Conservation (phyloP, 495 filamentous ascomycete genomes). For the Trichoderma asperelloides region DNA sequence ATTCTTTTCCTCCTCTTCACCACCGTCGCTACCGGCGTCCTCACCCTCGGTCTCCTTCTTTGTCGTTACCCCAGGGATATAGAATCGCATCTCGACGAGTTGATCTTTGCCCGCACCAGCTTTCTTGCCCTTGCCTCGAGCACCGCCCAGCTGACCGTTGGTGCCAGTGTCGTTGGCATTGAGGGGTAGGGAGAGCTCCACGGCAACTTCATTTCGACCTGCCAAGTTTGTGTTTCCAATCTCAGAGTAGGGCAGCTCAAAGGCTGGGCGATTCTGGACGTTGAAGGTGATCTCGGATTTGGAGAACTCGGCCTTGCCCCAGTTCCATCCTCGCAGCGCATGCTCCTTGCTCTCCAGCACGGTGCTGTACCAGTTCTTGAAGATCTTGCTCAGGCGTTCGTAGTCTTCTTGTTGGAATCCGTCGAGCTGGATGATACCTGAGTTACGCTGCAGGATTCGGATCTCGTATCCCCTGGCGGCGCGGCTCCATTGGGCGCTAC, state of each 20-base stretch:
- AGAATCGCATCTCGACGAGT: slow-evolving; percentile 96
- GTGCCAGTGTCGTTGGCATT: slow-evolving; percentile 59
- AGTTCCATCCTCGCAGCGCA: slow-evolving; percentile 95
- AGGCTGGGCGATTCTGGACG: slow-evolving; percentile 92
- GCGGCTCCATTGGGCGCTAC: slow-evolving; percentile 86
- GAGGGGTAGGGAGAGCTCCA: slow-evolving; percentile 75
- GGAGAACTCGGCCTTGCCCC: slow-evolving; percentile 96
- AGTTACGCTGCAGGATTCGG: slow-evolving; percentile 75
- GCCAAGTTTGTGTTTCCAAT: slow-evolving; percentile 97
- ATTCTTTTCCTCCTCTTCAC: slow-evolving; percentile 73
- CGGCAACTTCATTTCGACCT: slow-evolving; percentile 93
- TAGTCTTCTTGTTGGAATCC: slow-evolving; percentile 94
- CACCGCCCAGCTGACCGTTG: slow-evolving; percentile 68
- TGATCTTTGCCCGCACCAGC: slow-evolving; percentile 81
- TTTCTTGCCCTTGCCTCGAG: slow-evolving; percentile 75
- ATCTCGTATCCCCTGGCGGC: slow-evolving; percentile 88
- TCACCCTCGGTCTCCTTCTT: slow-evolving; percentile 82
- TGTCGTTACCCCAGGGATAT: slow-evolving; percentile 85
- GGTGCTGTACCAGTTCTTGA: slow-evolving; percentile 94
- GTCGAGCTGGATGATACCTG: slow-evolving; percentile 77
- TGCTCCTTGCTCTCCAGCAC: slow-evolving; percentile 89
- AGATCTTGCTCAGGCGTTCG: slow-evolving; percentile 78
- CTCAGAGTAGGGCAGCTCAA: slow-evolving; percentile 95
- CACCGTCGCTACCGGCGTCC: slow-evolving; percentile 58
- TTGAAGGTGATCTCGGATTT: slow-evolving; percentile 94